phyloP scores from a whole-genome alignment of 208 protist genomes.

The Leishmania guyanensis region DNA sequence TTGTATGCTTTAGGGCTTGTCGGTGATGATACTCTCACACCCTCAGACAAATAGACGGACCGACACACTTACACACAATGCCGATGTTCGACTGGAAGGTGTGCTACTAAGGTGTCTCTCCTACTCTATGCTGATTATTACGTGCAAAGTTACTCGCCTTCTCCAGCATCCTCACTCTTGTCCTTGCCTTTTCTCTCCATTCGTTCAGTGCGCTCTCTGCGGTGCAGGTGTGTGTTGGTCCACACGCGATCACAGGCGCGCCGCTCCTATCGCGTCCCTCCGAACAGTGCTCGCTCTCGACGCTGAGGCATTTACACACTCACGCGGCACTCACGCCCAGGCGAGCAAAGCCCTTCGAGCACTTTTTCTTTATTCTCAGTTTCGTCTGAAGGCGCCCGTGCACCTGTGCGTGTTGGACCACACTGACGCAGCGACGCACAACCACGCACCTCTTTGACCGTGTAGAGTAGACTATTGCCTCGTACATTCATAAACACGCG shows the following conservation, averaged over 20 bases:
- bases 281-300: neutral
- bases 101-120: neutral
- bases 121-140: neutral
- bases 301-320: neutral
- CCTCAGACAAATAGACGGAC: neutral
- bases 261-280: neutral
- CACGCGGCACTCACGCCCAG: neutral
- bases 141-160: neutral
- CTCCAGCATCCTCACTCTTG: neutral
- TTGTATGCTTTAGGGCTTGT: neutral
- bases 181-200: neutral
- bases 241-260: neutral
- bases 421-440: neutral
- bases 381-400: neutral
- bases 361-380: neutral
- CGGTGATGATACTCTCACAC: neutral
- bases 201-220: neutral
- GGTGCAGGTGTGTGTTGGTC: neutral
- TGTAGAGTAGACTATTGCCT: neutral
- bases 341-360: neutral
- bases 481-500: neutral
- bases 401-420: neutral
- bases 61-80: neutral
- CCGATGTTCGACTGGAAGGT: neutral
- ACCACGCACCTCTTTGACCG: neutral